Percentiles rank a stretch among this genome's conserved stretches.
These are phyloP conservation scores for Solanum chiquidenum DNA, from an alignment of 257 asterid genomes.

Conservation along the genomic window DNA sequence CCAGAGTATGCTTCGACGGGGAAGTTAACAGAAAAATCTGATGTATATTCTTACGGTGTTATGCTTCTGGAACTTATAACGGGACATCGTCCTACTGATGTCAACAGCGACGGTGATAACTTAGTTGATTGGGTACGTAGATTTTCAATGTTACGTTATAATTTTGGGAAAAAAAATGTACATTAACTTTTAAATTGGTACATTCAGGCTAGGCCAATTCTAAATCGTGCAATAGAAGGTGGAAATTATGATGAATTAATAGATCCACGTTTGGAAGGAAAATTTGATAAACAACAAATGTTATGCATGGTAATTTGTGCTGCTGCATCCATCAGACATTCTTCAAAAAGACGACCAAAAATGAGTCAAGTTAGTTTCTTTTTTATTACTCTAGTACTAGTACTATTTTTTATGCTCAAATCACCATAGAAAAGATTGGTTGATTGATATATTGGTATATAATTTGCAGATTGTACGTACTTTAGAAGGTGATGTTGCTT, in stretches of 20 bases:
- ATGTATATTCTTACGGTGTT: conserved; percentile 79
- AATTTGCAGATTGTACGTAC: conserved; percentile 49
- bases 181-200: background rate
- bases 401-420: background rate
- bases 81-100: conserved; percentile 65
- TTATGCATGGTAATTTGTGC: conserved; percentile 55
- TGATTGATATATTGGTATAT: background rate
- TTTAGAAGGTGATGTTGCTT: conserved; percentile 51
- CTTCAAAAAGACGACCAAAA: conserved; percentile 77
- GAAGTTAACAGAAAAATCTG: conserved; percentile 67
- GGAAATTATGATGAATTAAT: conserved; percentile 40
- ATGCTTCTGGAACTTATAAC: conserved; percentile 88
- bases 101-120: conserved; percentile 54
- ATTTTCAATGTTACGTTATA: background rate
- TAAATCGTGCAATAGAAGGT: conserved; percentile 41
- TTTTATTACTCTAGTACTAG: background rate
- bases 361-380: conserved; percentile 60
- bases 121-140: conserved; percentile 78
- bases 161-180: too few species aligned
- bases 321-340: conserved; percentile 70
- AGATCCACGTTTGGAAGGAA: conserved; percentile 57
- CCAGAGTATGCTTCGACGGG: conserved; percentile 97
- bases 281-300: conserved; percentile 31
- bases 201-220: conserved; percentile 59
- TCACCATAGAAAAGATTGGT: background rate